Evolutionary conservation across 2,329 filamentous ascomycete species (phyloP).

Genomic region (Penicillium fuscoglaucum): DNA sequence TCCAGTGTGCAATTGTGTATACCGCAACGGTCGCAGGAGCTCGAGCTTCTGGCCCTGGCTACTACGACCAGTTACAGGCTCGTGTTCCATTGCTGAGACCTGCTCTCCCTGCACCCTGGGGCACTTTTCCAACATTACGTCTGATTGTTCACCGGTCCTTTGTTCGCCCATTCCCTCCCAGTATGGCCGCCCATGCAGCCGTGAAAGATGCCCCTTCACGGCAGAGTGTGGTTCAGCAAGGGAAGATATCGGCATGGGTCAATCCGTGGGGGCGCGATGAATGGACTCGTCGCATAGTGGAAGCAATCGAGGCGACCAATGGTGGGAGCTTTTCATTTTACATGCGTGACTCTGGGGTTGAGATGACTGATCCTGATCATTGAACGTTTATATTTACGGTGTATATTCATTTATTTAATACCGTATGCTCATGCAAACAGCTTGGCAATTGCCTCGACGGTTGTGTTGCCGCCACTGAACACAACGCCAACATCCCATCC

Average conservation of each 20-base stretch:
- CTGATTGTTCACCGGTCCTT: slow-evolving; percentile 39
- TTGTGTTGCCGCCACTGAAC: slow-evolving; percentile 66
- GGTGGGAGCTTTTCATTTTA: slow-evolving; percentile 36
- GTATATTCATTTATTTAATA: not conserved
- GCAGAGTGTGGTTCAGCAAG: slow-evolving; percentile 36
- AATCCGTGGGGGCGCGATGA: slow-evolving; percentile 39
- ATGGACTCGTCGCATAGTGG: slow-evolving; percentile 36
- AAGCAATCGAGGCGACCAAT: slow-evolving; percentile 29
- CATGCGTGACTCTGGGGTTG: slow-evolving; percentile 28
- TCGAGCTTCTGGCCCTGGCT: slow-evolving; percentile 16
- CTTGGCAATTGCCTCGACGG: slow-evolving; percentile 60
- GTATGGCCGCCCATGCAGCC: slow-evolving; percentile 35
- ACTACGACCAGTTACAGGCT: slow-evolving; percentile 19
- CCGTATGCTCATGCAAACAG: slow-evolving; percentile 45
- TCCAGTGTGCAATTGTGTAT: slow-evolving; percentile 44
- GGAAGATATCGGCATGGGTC: slow-evolving; percentile 40
- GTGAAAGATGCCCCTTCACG: slow-evolving; percentile 37
- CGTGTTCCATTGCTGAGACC: slow-evolving; percentile 34
- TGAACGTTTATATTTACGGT: not conserved
- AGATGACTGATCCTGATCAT: slow-evolving; percentile 14
- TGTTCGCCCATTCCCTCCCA: slow-evolving; percentile 39
- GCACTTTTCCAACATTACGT: slow-evolving; percentile 39
- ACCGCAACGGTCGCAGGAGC: slow-evolving; percentile 34
- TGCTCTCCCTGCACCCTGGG: slow-evolving; percentile 43
- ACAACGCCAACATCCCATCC: slow-evolving; percentile 72